Base-by-base conservation (phyloP, 306 rosid species). In the Arachis hypogaea region DNA sequence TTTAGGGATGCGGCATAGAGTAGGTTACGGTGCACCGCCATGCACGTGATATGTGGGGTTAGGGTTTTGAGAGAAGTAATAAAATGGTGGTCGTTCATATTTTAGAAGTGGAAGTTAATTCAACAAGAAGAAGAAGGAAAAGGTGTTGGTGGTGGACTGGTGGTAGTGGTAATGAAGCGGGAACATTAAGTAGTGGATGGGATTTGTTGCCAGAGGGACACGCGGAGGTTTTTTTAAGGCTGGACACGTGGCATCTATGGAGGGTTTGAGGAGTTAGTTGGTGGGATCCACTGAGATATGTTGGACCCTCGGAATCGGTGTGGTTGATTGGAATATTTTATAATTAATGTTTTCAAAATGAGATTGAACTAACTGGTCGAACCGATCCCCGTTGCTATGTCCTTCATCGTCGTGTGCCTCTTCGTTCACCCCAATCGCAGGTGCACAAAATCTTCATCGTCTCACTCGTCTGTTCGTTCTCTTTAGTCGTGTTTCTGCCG, bases 1-100 rank as follows among this genome's bases (percentile, higher is more conserved):
- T 85, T 79, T 46, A 74, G 43, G n/a, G 89, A 85, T 6, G 88
- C 88, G 36, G 88, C 85, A 76, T 89, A 89, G 69, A 89, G 94
- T 58, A 89, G 87, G 83, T 82, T 75, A 0, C 40, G 68, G 80
- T 85, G 85, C 70, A 81, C 68, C 0, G 89, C 89, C 5, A 89
- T 83, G 72, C 94, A 85, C 9, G 86, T 85, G 59, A 72, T 76
- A n/a, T 78, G 83, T 7, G 86, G 74, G 5, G 83, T 40, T 42
- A 58, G 59, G 59, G 85, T 80, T 77, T 72, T 80, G 45, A 85
- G 44, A 38, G 88, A 75, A 46, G 74, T 29, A 7, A 83, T 51
- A 9, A 46, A 75, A 0, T 61, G 58, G 54, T 50, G 73, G 7
- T 43, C 29, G 74, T 38, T 52, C 58, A 42, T 63, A 6, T 67